These are phyloP conservation scores for Sisymbrium altissimum DNA, from an alignment of 345 rosid genomes.

Conservation along the genomic window DNA sequence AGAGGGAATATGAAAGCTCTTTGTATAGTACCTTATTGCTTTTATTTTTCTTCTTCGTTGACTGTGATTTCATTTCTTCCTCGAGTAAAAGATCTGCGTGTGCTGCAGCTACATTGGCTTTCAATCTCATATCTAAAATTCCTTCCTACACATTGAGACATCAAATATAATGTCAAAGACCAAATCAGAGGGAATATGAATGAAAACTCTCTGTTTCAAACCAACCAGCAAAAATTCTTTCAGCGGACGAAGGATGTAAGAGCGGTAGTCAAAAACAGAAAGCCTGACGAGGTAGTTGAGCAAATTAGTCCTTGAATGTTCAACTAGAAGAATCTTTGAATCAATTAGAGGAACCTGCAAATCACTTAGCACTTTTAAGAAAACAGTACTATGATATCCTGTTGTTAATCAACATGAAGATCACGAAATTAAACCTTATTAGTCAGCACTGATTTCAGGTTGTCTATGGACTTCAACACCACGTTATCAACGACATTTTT, in stretches of 20 bases:
- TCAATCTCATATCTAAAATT: not conserved
- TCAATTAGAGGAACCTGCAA: not conserved
- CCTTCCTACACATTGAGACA: too few species aligned
- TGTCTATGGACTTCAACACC: not conserved
- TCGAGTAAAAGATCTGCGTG: not conserved
- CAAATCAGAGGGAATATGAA: too few species aligned
- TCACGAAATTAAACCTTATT: not conserved
- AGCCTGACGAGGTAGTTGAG: not conserved
- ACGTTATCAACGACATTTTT: slow-evolving; percentile 8
- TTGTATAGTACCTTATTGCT: slow-evolving; percentile 1
- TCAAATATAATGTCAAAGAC: too few species aligned
- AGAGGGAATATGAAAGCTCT: not conserved
- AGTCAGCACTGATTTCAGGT: not conserved
- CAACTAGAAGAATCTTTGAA: slow-evolving; percentile 8
- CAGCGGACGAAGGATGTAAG: not conserved
- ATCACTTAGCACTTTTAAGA: not conserved
- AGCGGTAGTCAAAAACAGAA: not conserved
- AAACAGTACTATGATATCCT: not conserved
- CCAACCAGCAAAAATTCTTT: not conserved
- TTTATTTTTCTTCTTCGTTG: slow-evolving; percentile 16
- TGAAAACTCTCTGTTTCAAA: too few species aligned
- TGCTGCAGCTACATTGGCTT: slow-evolving; percentile 1
- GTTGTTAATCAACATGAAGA: not conserved
- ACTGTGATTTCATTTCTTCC: not conserved
- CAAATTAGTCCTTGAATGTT: not conserved